Percentiles rank a stretch among this genome's conserved stretches.
Evolutionary conservation across 257 asterid species (phyloP).

Genomic region (Osmanthus fragrans): DNA sequence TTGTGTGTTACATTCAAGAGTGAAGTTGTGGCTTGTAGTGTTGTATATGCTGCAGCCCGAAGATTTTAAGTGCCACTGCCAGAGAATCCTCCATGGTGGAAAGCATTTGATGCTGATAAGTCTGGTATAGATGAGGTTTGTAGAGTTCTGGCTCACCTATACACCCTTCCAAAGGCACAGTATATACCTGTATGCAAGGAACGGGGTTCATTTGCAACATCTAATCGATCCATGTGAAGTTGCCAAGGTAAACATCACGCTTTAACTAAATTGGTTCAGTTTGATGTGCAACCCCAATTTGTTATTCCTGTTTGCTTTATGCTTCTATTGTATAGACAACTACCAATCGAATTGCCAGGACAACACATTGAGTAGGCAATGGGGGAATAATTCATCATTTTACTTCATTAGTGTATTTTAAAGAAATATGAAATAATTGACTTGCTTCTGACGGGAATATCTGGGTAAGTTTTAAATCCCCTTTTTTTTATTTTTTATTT

Average conservation of each 20-base stretch:
- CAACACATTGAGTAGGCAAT: neutral
- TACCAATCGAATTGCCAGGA: neutral
- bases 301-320: neutral
- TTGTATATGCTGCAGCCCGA: no score
- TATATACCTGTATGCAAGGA: constrained; percentile 86
- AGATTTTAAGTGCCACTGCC: no score
- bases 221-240: constrained; percentile 54
- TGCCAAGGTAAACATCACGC: constrained; percentile 50
- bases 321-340: neutral
- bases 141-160: constrained; percentile 79
- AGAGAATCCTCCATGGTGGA: constrained; percentile 52
- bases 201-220: constrained; percentile 76
- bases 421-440: constrained; percentile 3
- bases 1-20: no score
- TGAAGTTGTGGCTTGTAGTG: no score
- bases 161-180: constrained; percentile 82
- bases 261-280: neutral
- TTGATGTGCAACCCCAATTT: neutral
- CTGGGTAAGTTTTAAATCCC: neutral
- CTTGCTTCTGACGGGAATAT: neutral
- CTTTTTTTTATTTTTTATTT: constrained; percentile 17
- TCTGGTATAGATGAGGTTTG: constrained; percentile 94
- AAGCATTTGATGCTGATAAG: constrained; percentile 94
- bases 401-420: neutral
- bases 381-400: neutral